Conservation (phyloP, 306 rosid genomes). For the Citrullus amarus region DNA sequence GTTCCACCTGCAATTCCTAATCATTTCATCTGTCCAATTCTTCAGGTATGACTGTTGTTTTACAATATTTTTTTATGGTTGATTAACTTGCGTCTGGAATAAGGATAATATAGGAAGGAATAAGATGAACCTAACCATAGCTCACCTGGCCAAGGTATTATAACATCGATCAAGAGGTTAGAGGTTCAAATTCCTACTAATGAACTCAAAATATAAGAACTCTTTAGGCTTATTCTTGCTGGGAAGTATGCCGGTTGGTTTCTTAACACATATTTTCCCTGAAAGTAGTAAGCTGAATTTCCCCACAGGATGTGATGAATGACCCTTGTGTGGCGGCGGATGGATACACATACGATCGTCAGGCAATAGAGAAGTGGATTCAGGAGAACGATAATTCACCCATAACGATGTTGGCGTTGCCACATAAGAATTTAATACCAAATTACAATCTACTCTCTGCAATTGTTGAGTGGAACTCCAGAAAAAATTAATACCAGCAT, state of each 20-base stretch:
- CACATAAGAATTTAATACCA: constrained; percentile 54
- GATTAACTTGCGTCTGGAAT: neutral
- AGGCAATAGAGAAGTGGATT: constrained; percentile 67
- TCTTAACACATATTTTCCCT: neutral
- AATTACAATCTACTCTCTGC: constrained; percentile 82
- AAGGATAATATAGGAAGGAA: neutral
- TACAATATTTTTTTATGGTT: neutral
- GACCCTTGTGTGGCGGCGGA: constrained; percentile 96
- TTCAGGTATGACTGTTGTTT: constrained; percentile 40
- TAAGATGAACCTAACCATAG: neutral
- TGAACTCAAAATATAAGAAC: neutral
- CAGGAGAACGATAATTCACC: constrained; percentile 58
- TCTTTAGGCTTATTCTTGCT: neutral
- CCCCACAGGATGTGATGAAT: constrained; percentile 67
- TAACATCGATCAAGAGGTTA: neutral
- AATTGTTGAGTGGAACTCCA: constrained; percentile 80
- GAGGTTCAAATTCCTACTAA: neutral
- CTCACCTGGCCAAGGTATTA: neutral
- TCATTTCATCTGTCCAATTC: constrained; percentile 90
- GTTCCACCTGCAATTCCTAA: constrained; percentile 50
- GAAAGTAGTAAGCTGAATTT: neutral
- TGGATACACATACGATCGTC: constrained; percentile 79
- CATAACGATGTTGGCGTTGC: constrained; percentile 59
- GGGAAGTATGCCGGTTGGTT: neutral
- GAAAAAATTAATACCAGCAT: neutral